Base-by-base conservation (phyloP, 345 rosid genomes). In the Combretum micranthum region DNA sequence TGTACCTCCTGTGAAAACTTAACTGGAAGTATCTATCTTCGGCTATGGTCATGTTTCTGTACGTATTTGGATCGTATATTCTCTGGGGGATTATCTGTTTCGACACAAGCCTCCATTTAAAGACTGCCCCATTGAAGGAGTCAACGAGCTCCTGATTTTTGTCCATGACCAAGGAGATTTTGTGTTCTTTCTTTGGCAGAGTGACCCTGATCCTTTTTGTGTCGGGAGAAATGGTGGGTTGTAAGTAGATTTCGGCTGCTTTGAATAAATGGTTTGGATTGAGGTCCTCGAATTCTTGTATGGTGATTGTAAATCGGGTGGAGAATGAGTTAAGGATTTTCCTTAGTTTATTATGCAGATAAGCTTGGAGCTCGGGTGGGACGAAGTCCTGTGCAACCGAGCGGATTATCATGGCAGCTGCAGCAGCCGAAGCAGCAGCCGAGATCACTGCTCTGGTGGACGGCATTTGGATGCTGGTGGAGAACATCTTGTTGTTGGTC, bases 1-100 rank as follows among this genome's bases (percentile, higher is more conserved):
- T 82, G 63, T 77, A 72, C 45, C 84, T 77, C 72, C 76, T 86
- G 22, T 64, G 78, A 65, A 83, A 86, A 53, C 52, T 76, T 18
- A 86, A 80, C 67, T 79, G 65, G 52, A 80, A 79, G 25, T 72
- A 64, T 16, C 81, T 67, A 14, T 61, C 54, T 66, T 83, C 84
- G 60, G 71, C 50, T 50, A 1, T 53, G 42, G 55, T 74, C 65
- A 4, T 48, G 69, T 1, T 53, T 69, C 63, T 17, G 52, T 67
- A 4, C 54, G 71, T 45, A 57, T 65, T 60, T 55, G 44, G 22
- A 53, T 48, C 62, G 56, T 42, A 16, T 48, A 45, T 22, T 69
- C 56, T 45, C 77, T 77, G 11, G 64, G 74, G 25, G 67, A 63
- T 42, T 61, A 58, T 20, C 76, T 64, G 44, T 14, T 39, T 54